Base-by-base conservation (phyloP, 192 early-diverging fungal species). In the Backusella tuberculispora region DNA sequence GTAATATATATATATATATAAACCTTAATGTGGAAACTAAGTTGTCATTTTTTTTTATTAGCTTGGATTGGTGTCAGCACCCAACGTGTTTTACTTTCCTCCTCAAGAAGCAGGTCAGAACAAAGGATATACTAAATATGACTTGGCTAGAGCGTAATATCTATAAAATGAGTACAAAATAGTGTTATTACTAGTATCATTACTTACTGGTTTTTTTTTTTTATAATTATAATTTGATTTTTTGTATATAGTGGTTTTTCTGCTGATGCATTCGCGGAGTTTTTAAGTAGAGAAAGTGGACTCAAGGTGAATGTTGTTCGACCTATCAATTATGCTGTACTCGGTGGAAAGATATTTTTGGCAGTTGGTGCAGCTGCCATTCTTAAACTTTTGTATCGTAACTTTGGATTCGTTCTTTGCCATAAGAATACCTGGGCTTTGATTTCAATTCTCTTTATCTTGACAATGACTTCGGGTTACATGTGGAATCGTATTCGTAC, bases 401-500 rank as follows among this genome's bases (percentile, higher is more conserved):
- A 84, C 7, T 82, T 89, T 37, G 66, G 81, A 7, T 83, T 74
- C 26, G 60, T 90, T 42, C 15, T 92, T 3, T 63, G 73, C 5
- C 88, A 83, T 76, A 91, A 87, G 80, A 82, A 85, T 37, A 81
- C 85, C 7, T 92, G 90, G 90, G 78, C 85, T 6, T 56, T 79
- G 15, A 47, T 88, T 38, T 83, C 85, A 4, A 73, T 92, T 63
- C 72, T 86, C 17, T 85, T 79, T 42, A 88, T 91, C 34, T 78
- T 92, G n/a, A 71, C 90, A 64, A 90, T 93, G 86, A 92, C 86
- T 69, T 91, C 91, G 34, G 94, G 94, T 42, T 88, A 92, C 71
- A 95, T 95, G 94, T 94, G 91, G 92, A 94, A 95, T 79, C 87
- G 89, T 67, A 95, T 95, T 72, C 90, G 92, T n/a, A 83, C 82